Evolutionary conservation across 1,284 basidiomycete genomes (phyloP), one percentile per base, ranked within the genome.

Genomic region (Moniliophthora roreri): DNA sequence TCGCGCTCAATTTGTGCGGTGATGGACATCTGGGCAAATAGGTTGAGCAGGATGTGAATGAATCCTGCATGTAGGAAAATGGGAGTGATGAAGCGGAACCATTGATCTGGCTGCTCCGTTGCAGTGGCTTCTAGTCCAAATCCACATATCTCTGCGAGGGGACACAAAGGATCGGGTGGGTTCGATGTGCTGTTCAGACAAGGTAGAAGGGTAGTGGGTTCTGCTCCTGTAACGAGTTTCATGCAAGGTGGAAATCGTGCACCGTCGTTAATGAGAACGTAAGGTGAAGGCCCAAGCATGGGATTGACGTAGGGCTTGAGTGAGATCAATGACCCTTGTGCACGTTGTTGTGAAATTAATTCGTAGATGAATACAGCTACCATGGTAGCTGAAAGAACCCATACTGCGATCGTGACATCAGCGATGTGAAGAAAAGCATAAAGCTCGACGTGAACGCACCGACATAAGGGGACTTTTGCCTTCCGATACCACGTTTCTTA

Each of bases 31-130:
- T 97, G 95, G 3, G 90, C 94, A 35, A 97, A 65, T 84, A 98
- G 89, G 66, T 98, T 98, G 58, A 98, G 68, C 2, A 89, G 61
- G 49, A 96, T 79, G 67, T 97, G 95, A 15, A 98, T 79, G 56
- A 98, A 78, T 10, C 95, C 95, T 18, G 93, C 95, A 63, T 98
- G 95, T 3, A 98, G 68, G 68, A 98, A 98, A 58, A 95, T 88
- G 1, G 92, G 82, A 1, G 85, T 84, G 59, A 94, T 86, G 64
- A 95, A 93, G 58, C 91, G 91, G 69, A 87, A 95, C 84, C 85
- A 88, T 72, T 98, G 95, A 66, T 94, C 82, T 3, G 95, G 94
- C 0, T n/a, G n/a, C n/a, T 72, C 68, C 47, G 78, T 63, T 16
- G 72, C 78, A 54, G 83, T 74, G 62, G 28, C 11, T 32, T 32